A percentile compares a stretch with the other conserved stretches of the same genome.
These are phyloP conservation scores for Zhuliangozyma parablackwelliae DNA, from an alignment of 1,139 yeast species.

Conservation along the genomic window DNA sequence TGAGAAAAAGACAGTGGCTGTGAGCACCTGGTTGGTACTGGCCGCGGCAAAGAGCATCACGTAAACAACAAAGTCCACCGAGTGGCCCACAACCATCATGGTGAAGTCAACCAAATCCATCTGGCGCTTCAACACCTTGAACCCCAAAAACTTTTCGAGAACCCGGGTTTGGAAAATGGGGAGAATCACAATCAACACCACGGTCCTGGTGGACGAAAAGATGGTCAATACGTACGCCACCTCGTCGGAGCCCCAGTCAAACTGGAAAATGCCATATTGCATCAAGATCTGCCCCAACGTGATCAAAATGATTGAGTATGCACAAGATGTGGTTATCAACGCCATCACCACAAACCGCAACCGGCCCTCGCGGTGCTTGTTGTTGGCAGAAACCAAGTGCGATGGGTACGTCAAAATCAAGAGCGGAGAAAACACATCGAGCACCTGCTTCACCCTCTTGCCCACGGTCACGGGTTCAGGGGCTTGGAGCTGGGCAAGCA, in stretches of 20 bases:
- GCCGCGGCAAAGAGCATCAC: slow-evolving; percentile 17
- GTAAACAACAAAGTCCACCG: slow-evolving; percentile 39
- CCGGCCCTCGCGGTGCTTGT: slow-evolving; percentile 9
- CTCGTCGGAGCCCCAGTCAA: slow-evolving; percentile 55
- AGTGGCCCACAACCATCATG: slow-evolving; percentile 21
- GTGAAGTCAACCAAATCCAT: slow-evolving; percentile 56
- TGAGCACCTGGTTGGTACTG: slow-evolving; percentile 12
- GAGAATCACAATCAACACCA: slow-evolving; percentile 26
- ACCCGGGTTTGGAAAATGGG: slow-evolving; percentile 29
- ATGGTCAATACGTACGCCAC: slow-evolving; percentile 57
- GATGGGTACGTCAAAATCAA: slow-evolving; percentile 9
- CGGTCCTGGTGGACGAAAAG: slow-evolving; percentile 40
- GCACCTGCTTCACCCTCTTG: slow-evolving; percentile 1
- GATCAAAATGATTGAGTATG: slow-evolving; percentile 29
- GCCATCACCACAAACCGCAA: slow-evolving; percentile 34
- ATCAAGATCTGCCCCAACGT: slow-evolving; percentile 38
- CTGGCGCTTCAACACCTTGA: slow-evolving; percentile 33
- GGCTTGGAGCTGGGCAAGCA: slow-evolving; percentile 2
- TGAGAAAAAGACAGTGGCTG: slow-evolving; percentile 31
- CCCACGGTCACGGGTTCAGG: not conserved
- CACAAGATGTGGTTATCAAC: slow-evolving; percentile 35
- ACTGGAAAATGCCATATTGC: slow-evolving; percentile 54
- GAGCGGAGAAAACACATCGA: slow-evolving; percentile 39
- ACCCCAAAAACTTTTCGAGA: slow-evolving; percentile 22
- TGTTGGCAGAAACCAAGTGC: slow-evolving; percentile 9